Base-by-base conservation (phyloP, 208 protist species). In the Strigomonas galati region DNA sequence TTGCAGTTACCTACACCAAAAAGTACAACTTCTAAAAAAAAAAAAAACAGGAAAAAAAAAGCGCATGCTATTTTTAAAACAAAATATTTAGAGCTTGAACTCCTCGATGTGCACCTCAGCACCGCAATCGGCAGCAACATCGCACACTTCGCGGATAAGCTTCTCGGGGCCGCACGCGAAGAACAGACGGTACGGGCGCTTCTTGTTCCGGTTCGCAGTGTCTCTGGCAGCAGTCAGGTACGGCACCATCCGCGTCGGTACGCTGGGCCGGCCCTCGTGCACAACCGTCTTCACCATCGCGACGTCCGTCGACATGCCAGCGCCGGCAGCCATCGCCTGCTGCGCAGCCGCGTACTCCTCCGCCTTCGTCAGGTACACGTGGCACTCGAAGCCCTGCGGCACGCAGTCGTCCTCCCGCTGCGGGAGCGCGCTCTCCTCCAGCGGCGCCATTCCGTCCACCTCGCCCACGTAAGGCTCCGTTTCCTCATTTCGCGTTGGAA, bases 1-100 rank as follows among this genome's bases (percentile, higher is more conserved):
- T 6, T n/a, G 21, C 9, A 51, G 27, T 6, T n/a, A n/a, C n/a
- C n/a, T n/a, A n/a, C n/a, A n/a, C 14, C 28, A 65, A 43, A 44
- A 21, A n/a, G n/a, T n/a, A n/a, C n/a, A n/a, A n/a, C n/a, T n/a
- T n/a, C n/a, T n/a, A 58, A 27, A 4, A 23, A 43, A 27, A 27
- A 37, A 65, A 44, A 3, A 55, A 65, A 49, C 43, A 57, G 12
- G 55, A 31, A 44, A 57, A 21, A 40, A 24, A 35, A 32, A 71
- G 49, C 3, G 44, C 44, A 21, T 24, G 3, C 2, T 15, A 51
- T 24, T 51, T 51, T 21, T 51, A 2, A 51, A 51, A 4, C 9
- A n/a, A 2, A 6, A 14, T n/a, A n/a, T 40, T 54, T 59, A 59
- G 30, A 59, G 31, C n/a, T 35, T 7, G 30, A 59, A 59, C 54